These are phyloP conservation scores for Astrothelium macrocarpum DNA, from an alignment of 495 filamentous ascomycete species.

Conservation along the genomic window DNA sequence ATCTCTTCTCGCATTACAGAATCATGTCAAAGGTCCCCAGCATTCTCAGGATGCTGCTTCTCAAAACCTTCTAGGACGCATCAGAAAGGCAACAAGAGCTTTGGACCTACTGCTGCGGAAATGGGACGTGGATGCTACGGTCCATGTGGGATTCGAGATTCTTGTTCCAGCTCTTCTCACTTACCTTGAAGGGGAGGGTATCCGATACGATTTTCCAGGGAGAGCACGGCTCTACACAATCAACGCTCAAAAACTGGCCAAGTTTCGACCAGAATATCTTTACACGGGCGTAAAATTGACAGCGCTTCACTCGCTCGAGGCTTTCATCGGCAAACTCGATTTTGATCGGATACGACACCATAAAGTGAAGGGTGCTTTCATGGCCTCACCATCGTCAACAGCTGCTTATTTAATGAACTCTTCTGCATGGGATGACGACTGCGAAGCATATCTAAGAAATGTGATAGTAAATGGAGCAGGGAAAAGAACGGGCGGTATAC, in stretches of 20 bases:
- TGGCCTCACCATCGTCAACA: conserved; percentile 43
- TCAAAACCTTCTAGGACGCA: background rate
- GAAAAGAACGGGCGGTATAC: conserved; percentile 21
- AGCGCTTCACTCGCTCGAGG: conserved; percentile 40
- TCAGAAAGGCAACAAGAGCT: conserved; percentile 8
- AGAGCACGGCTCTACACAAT: conserved; percentile 14
- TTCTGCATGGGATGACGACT: conserved; percentile 34
- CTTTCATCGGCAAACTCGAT: conserved; percentile 37
- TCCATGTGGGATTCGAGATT: conserved; percentile 36
- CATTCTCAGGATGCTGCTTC: background rate
- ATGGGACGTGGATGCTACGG: conserved; percentile 26
- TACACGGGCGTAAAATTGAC: conserved; percentile 28
- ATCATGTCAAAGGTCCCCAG: conserved; percentile 6
- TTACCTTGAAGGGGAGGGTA: conserved; percentile 16
- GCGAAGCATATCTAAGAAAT: conserved; percentile 30
- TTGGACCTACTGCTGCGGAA: conserved; percentile 20
- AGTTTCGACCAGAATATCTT: conserved; percentile 24
- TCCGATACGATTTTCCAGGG: conserved; percentile 20
- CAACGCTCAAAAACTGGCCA: conserved; percentile 22
- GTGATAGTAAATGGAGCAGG: conserved; percentile 12
- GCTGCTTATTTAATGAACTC: conserved; percentile 38
- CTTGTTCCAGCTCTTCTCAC: conserved; percentile 27
- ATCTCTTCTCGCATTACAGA: conserved; percentile 26
- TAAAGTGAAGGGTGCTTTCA: conserved; percentile 35
- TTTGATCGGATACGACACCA: conserved; percentile 40